phyloP scores from a whole-genome alignment of 805 yeast species.

The Candida arabinofermentans region DNA sequence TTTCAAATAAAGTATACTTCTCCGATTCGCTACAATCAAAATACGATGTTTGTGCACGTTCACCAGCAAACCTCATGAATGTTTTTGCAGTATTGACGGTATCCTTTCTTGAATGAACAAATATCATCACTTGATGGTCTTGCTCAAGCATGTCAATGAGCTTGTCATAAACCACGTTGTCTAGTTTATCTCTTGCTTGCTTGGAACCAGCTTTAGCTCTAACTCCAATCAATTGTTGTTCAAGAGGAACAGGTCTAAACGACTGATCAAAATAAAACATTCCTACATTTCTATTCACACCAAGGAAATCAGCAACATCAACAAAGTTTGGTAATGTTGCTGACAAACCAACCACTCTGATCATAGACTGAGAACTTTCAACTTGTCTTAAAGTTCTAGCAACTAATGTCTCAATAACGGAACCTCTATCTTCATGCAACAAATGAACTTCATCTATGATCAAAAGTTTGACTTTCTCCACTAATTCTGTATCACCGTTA shows the following conservation, averaged over 20 bases:
- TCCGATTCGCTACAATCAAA: slow-evolving; percentile 54
- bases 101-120: slow-evolving; percentile 93
- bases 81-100: slow-evolving; percentile 79
- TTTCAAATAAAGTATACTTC: slow-evolving; percentile 40
- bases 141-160: slow-evolving; percentile 57
- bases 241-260: slow-evolving; percentile 89
- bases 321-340: slow-evolving; percentile 90
- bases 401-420: slow-evolving; percentile 92
- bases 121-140: slow-evolving; percentile 92
- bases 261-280: slow-evolving; percentile 93
- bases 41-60: slow-evolving; percentile 48
- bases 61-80: slow-evolving; percentile 64
- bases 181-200: slow-evolving; percentile 68
- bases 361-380: slow-evolving; percentile 90
- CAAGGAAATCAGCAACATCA: slow-evolving; percentile 92
- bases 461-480: slow-evolving; percentile 63
- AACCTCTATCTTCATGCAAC: slow-evolving; percentile 95
- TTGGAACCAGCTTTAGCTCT: slow-evolving; percentile 79
- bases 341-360: slow-evolving; percentile 87
- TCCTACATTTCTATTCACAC: slow-evolving; percentile 85
- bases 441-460: slow-evolving; percentile 91
- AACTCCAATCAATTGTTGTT: slow-evolving; percentile 84
- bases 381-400: slow-evolving; percentile 94
- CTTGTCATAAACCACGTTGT: slow-evolving; percentile 72
- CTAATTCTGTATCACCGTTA: slow-evolving; percentile 81